Evolutionary conservation across 306 rosid genomes (phyloP).

Genomic region (peach (Prunus persica)): Prunus_persica_NCBIv2 NC_034009.1:12557501-12558000

Average conservation of each 20-base stretch:
- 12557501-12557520: not conserved
- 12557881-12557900: not conserved
- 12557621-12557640: not conserved
- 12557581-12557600: not conserved
- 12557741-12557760: not conserved
- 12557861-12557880: not conserved
- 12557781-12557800: not conserved
- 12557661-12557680: not conserved
- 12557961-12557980: not conserved
- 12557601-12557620: not conserved
- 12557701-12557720: not conserved
- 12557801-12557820: not conserved
- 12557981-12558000: not conserved
- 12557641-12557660: not conserved
- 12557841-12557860: not conserved
- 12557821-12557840: constrained; percentile 2
- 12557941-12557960: not conserved
- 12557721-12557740: not conserved
- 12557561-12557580: not conserved
- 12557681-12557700: not conserved
- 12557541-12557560: not conserved
- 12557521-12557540: not conserved
- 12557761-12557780: not conserved
- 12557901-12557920: not conserved
- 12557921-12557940: not conserved